These are phyloP conservation scores for Mucor velutinosus DNA, from an alignment of 371 early-diverging fungal genomes.

Conservation along the genomic window DNA sequence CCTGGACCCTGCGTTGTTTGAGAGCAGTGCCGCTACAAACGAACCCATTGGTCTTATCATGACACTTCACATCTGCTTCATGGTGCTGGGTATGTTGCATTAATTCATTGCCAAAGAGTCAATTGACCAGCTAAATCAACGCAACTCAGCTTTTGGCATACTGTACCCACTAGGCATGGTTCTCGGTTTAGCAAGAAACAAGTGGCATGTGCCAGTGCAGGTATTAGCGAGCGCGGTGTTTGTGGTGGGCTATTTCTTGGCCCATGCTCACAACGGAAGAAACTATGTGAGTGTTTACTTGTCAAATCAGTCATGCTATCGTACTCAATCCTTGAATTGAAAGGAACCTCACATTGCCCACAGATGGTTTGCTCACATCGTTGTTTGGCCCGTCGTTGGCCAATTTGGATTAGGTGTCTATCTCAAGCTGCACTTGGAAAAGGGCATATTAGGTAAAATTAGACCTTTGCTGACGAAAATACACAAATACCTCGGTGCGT, in stretches of 20 bases:
- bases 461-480: conserved; percentile 48
- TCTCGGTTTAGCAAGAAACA: conserved; percentile 56
- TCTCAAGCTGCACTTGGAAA: conserved; percentile 61
- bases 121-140: not conserved
- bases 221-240: conserved; percentile 51
- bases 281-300: conserved; percentile 47
- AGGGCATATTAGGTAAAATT: conserved; percentile 53
- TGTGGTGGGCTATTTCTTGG: conserved; percentile 59
- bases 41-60: conserved; percentile 52
- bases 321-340: not conserved
- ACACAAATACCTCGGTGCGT: conserved; percentile 58
- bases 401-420: conserved; percentile 61
- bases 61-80: conserved; percentile 47
- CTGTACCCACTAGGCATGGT: conserved; percentile 61
- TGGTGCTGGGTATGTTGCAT: conserved; percentile 42
- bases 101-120: not conserved
- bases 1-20: conserved; percentile 41
- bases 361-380: conserved; percentile 62
- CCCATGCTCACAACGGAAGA: conserved; percentile 64
- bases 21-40: conserved; percentile 41
- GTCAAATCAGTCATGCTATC: not conserved
- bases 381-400: conserved; percentile 53
- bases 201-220: conserved; percentile 71
- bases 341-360: conserved; percentile 66
- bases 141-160: conserved; percentile 41